Base-by-base conservation (phyloP, 495 filamentous ascomycete species). In the Polyplosphaeria fusca region DNA sequence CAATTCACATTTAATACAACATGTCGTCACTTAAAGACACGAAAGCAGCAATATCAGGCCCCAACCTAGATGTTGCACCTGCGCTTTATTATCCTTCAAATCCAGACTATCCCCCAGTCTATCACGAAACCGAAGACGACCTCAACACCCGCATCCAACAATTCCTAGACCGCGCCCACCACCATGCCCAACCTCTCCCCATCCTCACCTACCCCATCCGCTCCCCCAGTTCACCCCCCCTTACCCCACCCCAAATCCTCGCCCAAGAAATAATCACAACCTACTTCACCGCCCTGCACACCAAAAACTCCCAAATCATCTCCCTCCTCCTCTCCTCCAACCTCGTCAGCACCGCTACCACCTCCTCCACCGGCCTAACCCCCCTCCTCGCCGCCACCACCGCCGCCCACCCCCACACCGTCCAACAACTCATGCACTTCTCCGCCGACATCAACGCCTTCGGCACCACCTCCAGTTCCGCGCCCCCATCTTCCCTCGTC, bases 361-460 rank as follows among this genome's bases (percentile, higher is more conserved):
- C 58, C 0, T 20, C 38, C 52, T 22, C 20, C 7, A 13, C 24
- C 40, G 52, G 52, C 20, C 45, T 32, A 28, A 62, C 58, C 3
- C 58, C 58, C 16, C 50, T 62, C 16, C 45, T 62, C n/a, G 58
- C 52, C 2, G 58, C 58, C 20, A 44, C 56, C 14, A 39, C 44
- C n/a, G 58, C 46, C 7, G 58, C 45, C 2, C 55, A 62, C 27
- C 19, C 52, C 4, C 37, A 47, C 20, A 62, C 47, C 14, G 58
- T 62, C 27, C 58, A 56, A 20, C 37, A 62, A 18, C 52, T 62
- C 1, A 48, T 62, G 44, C 46, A 62, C 47, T 56, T 51, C 26
- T 51, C 44, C 16, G 58, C 58, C 20, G 26, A 62, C 18, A 27
- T 62, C 20, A 51, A 62, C 27, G 58, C 50, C 14, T 62, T 37